A percentile compares a stretch with the other conserved stretches of the same genome.
Evolutionary conservation across 176 grass and related monocot genomes (phyloP).

Genomic region (Ampelocalamus luodianensis): DNA sequence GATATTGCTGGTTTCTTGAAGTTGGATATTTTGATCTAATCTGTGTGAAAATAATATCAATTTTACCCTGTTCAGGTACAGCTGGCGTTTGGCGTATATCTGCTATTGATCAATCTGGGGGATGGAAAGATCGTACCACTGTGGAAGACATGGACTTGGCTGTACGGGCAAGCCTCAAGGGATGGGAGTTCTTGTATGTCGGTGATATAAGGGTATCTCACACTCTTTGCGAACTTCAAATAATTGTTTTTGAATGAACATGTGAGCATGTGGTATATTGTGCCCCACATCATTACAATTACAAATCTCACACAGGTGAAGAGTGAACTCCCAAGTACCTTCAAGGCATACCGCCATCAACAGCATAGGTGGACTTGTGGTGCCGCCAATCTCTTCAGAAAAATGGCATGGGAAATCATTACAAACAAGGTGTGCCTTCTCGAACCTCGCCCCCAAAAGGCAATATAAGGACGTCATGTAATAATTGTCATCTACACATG

Average conservation of each 20-base stretch:
- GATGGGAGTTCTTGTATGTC: slow-evolving; percentile 94
- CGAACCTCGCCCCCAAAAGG: no score
- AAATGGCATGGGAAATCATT: slow-evolving; percentile 86
- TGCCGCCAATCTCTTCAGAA: slow-evolving; percentile 87
- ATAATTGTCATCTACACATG: not conserved
- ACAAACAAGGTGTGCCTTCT: slow-evolving; percentile 57
- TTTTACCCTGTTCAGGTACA: slow-evolving; percentile 58
- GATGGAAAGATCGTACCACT: slow-evolving; percentile 92
- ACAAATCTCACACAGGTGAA: slow-evolving; percentile 66
- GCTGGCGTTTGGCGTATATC: slow-evolving; percentile 93
- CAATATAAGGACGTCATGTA: not conserved
- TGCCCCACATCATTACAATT: not conserved
- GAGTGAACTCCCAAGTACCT: slow-evolving; percentile 94
- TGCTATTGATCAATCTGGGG: slow-evolving; percentile 86
- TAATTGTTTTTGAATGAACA: slow-evolving; percentile 2
- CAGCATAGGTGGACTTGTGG: slow-evolving; percentile 93
- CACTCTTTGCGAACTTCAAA: not conserved
- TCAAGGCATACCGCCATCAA: slow-evolving; percentile 83
- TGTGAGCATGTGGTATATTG: not conserved
- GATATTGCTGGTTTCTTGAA: no score
- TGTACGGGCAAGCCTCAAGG: slow-evolving; percentile 73
- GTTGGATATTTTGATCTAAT: no score
- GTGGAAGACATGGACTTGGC: slow-evolving; percentile 99
- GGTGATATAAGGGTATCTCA: slow-evolving; percentile 82
- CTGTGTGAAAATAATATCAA: no score